phyloP scores from a whole-genome alignment of 441 rosid species.

The Raphanus hybrid region DNA sequence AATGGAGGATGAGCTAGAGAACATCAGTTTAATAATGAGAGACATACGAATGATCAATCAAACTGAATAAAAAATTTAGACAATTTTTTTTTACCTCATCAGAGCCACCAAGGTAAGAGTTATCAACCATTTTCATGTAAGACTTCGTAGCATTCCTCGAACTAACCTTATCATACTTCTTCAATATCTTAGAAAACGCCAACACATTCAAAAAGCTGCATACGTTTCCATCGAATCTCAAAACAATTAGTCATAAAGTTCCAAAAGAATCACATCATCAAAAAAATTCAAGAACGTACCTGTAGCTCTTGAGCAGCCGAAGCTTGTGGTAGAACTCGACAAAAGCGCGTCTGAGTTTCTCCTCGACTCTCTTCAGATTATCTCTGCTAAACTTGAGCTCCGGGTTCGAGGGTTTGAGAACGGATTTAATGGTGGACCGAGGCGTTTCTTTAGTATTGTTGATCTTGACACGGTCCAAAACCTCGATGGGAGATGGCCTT shows the following conservation, averaged over 20 bases:
- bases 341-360: slow-evolving; percentile 48
- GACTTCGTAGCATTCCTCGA: slow-evolving; percentile 48
- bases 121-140: slow-evolving; percentile 57
- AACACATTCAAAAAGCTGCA: slow-evolving; percentile 60
- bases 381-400: slow-evolving; percentile 48
- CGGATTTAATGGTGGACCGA: slow-evolving; percentile 44
- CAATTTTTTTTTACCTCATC: slow-evolving; percentile 44
- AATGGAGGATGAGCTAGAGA: too few relatives aligned
- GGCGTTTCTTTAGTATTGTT: slow-evolving; percentile 46
- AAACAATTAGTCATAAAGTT: not conserved
- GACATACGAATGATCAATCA: not conserved
- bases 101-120: slow-evolving; percentile 55
- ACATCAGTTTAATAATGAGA: not conserved
- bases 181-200: slow-evolving; percentile 76
- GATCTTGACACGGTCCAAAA: slow-evolving; percentile 49
- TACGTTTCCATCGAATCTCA: not conserved
- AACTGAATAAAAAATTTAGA: not conserved
- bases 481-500: slow-evolving; percentile 48
- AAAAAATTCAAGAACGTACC: not conserved
- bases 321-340: slow-evolving; percentile 53
- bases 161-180: slow-evolving; percentile 77
- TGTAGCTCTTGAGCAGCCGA: slow-evolving; percentile 55
- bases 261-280: not conserved
- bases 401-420: slow-evolving; percentile 33
- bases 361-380: slow-evolving; percentile 48